Evolutionary conservation across 1,139 yeast species (phyloP), one percentile per base, ranked within the genome.

Genomic region (Martiniozyma asiatica): DNA sequence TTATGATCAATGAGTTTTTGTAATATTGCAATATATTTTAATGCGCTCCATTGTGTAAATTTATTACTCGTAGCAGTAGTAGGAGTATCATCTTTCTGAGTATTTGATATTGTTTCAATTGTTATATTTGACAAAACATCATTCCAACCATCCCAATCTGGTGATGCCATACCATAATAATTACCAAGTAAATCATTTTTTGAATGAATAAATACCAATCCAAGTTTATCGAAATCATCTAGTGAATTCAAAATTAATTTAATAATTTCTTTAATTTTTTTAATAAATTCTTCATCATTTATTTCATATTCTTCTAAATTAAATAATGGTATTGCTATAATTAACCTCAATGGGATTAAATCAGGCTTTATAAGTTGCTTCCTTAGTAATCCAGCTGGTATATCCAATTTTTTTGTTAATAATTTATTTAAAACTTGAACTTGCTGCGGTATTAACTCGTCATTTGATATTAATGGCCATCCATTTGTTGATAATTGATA

Each of bases 111-210:
- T n/a, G n/a, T n/a, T n/a, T n/a, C n/a, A n/a, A n/a, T n/a, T n/a
- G n/a, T n/a, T n/a, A n/a, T n/a, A n/a, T n/a, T n/a, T n/a, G n/a
- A n/a, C n/a, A n/a, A n/a, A n/a, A n/a, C n/a, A n/a, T n/a, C n/a
- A 17, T 56, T 53, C 78, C 81, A 73, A 0, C 75, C 78, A 17
- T 58, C 56, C 81, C 81, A 74, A 2, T 45, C 39, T n/a, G 60
- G 53, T 12, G 57, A 51, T 3, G 63, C 59, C 44, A 73, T 66
- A 0, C 81, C 80, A 33, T 70, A 57, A 43, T 67, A 74, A 8
- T 70, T 60, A 0, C 76, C 75, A 23, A 53, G 47, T 17, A 53
- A 45, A 6, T 59, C 52, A 13, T 61, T 54, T 1, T 40, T 35
- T 32, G 61, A 55, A 1, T 79, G 79, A 13, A 69, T 50, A 24